Conservation (phyloP, 495 filamentous ascomycete species). For the Elasticomyces elasticus region DNA sequence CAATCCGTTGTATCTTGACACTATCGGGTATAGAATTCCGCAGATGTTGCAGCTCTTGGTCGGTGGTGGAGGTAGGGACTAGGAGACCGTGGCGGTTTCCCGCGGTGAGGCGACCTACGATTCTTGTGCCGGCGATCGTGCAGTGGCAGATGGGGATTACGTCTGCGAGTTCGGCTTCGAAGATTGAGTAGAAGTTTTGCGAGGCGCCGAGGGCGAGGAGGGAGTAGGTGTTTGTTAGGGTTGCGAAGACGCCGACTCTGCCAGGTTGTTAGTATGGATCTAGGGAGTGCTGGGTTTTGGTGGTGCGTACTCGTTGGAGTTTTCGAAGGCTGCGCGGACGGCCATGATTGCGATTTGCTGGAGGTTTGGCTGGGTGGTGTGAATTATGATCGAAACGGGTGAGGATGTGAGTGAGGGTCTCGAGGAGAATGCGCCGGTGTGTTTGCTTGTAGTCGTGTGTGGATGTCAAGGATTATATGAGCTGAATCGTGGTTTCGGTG, state of each 20-base stretch:
- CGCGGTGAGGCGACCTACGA: slow-evolving; percentile 88
- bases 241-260: slow-evolving; percentile 93
- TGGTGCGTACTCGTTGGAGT: slow-evolving; percentile 79
- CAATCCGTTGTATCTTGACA: slow-evolving; percentile 89
- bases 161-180: slow-evolving; percentile 95
- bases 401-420: no score
- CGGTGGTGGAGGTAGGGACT: slow-evolving; percentile 89
- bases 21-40: slow-evolving; percentile 84
- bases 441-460: no score
- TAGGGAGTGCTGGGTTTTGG: neutral
- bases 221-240: slow-evolving; percentile 91
- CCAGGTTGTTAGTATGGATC: neutral
- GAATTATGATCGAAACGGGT: neutral
- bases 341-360: slow-evolving; percentile 28
- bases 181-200: slow-evolving; percentile 97
- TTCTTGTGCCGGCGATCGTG: slow-evolving; percentile 93
- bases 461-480: no score
- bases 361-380: neutral
- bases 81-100: slow-evolving; percentile 95
- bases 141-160: slow-evolving; percentile 95
- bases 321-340: slow-evolving; percentile 66
- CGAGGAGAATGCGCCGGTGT: no score
- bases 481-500: no score
- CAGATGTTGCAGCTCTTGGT: slow-evolving; percentile 95
- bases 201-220: slow-evolving; percentile 87